Evolutionary conservation across 192 early-diverging fungal genomes (phyloP).

Genomic region (Dissophora globulifera): DNA sequence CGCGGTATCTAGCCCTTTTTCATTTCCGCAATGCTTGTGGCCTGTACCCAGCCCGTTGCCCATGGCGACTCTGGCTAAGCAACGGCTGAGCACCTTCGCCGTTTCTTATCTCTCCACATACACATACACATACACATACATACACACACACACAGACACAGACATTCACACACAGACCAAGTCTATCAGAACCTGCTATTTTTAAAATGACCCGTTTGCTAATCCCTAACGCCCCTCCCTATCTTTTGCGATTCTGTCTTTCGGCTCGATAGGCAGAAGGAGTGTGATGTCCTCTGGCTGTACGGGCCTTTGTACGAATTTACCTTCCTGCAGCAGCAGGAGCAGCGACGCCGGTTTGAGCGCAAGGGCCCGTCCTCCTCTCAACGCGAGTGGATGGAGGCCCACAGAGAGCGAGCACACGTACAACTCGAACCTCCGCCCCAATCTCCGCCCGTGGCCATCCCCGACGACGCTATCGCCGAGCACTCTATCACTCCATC

Average conservation of each 20-base stretch:
- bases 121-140: neutral
- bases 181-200: too few species aligned
- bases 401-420: neutral
- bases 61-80: too few species aligned
- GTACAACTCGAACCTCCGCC: constrained; percentile 2
- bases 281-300: constrained; percentile 47
- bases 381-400: too few species aligned
- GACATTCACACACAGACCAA: too few species aligned
- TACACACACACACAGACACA: too few species aligned
- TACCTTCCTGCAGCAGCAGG: constrained; percentile 2
- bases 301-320: constrained; percentile 42
- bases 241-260: neutral
- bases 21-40: too few species aligned
- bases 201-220: too few species aligned
- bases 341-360: neutral
- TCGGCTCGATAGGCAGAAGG: constrained; percentile 35
- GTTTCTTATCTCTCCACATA: neutral
- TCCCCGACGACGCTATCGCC: too few species aligned
- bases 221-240: too few species aligned
- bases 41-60: too few species aligned
- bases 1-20: too few species aligned
- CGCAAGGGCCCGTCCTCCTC: neutral
- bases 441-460: neutral
- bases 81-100: neutral
- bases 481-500: too few species aligned